A percentile compares a stretch with the other conserved stretches of the same genome.
These are phyloP conservation scores for Pythium volutum DNA, from an alignment of 352 stramenopile species.

Conservation along the genomic window DNA sequence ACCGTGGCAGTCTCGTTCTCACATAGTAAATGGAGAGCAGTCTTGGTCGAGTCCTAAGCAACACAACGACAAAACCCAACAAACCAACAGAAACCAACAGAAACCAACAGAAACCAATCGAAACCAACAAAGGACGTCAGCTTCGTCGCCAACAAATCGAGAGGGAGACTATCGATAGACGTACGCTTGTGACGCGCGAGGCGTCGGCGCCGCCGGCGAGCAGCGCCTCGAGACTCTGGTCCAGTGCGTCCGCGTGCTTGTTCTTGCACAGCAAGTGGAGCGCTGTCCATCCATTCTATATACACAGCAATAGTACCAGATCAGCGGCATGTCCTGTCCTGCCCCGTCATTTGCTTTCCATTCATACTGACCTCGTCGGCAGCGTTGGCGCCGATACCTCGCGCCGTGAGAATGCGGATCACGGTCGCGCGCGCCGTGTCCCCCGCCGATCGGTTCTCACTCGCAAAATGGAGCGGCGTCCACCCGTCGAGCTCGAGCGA, in stretches of 20 bases:
- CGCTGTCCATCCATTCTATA: constrained; percentile 61
- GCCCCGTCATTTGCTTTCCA: not conserved
- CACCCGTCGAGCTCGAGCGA: constrained; percentile 56
- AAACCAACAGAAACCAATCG: not conserved
- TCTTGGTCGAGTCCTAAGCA: constrained; percentile 25
- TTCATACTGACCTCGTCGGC: constrained; percentile 53
- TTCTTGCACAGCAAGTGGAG: constrained; percentile 63
- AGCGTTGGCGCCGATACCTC: constrained; percentile 43
- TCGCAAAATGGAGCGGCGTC: constrained; percentile 73
- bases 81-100: not conserved
- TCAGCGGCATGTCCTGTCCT: no score
- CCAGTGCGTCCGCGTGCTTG: constrained; percentile 18
- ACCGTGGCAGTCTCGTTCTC: constrained; percentile 57
- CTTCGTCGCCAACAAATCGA: not conserved
- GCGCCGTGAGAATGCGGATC: constrained; percentile 33
- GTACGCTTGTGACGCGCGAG: constrained; percentile 20
- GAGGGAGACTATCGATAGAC: not conserved
- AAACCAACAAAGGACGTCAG: not conserved
- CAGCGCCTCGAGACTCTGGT: constrained; percentile 19
- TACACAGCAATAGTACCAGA: not conserved
- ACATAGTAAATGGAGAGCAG: constrained; percentile 38
- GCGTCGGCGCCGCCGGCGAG: constrained; percentile 18
- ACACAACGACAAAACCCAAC: not conserved
- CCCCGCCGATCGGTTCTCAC: constrained; percentile 55
- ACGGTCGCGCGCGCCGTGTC: constrained; percentile 34